These are phyloP conservation scores for Phytopythium ostracodes DNA, from an alignment of 352 stramenopile species.

Conservation along the genomic window DNA sequence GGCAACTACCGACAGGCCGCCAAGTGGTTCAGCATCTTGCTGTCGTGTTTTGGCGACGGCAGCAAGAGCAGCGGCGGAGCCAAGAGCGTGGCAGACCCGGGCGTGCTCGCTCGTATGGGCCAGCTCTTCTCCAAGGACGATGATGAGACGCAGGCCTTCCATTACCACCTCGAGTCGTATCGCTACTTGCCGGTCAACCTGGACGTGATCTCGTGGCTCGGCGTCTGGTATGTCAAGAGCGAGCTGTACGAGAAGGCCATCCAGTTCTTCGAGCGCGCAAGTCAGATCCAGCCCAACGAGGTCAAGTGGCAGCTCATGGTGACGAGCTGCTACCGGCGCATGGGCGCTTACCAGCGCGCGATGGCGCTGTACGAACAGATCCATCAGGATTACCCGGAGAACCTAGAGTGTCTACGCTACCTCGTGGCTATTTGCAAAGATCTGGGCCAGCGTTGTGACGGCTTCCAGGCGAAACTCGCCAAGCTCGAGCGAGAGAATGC, in stretches of 20 bases:
- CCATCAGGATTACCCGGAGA: constrained; percentile 92
- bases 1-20: constrained; percentile 81
- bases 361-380: constrained; percentile 95
- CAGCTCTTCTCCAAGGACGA: constrained; percentile 94
- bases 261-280: constrained; percentile 94
- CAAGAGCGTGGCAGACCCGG: constrained; percentile 72
- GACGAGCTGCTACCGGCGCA: constrained; percentile 93
- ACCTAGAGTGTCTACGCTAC: constrained; percentile 90
- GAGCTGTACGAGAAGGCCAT: constrained; percentile 97
- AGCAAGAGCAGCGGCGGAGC: constrained; percentile 49
- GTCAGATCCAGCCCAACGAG: constrained; percentile 93
- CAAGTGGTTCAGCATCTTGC: constrained; percentile 95
- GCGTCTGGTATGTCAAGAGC: constrained; percentile 96
- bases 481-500: constrained; percentile 83
- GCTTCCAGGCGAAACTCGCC: constrained; percentile 91
- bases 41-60: constrained; percentile 87
- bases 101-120: constrained; percentile 85
- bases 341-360: constrained; percentile 90
- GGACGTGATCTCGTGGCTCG: constrained; percentile 96
- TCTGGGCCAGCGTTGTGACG: constrained; percentile 88
- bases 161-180: constrained; percentile 95
- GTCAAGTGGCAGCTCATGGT: constrained; percentile 98
- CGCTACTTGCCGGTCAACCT: constrained; percentile 94
- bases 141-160: constrained; percentile 93
- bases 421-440: constrained; percentile 95